A percentile compares a stretch with the other conserved stretches of the same genome.
phyloP scores from a whole-genome alignment of 495 filamentous ascomycete species.

The Schizothecium vesticola region DNA sequence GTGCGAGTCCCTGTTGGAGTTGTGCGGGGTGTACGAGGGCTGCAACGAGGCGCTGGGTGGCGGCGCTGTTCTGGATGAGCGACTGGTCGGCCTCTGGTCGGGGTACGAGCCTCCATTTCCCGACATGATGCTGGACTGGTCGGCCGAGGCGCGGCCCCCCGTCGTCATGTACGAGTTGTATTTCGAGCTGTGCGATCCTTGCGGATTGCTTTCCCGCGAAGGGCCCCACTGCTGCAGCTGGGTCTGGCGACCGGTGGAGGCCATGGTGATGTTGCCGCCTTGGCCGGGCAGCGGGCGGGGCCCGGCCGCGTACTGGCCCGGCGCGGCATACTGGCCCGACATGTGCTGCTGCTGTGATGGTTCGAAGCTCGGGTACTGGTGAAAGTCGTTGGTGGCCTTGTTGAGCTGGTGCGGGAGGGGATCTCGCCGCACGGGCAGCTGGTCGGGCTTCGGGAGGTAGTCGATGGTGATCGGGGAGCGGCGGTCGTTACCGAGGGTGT shows the following conservation, averaged over 20 bases:
- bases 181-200: slow-evolving; percentile 46
- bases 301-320: slow-evolving; percentile 52
- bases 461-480: slow-evolving; percentile 70
- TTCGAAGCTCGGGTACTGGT: slow-evolving; percentile 81
- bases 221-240: slow-evolving; percentile 71
- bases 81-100: slow-evolving; percentile 62
- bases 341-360: slow-evolving; percentile 41
- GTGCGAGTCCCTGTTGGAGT: slow-evolving; percentile 45
- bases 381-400: slow-evolving; percentile 71
- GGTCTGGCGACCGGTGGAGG: slow-evolving; percentile 62
- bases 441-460: slow-evolving; percentile 65
- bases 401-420: slow-evolving; percentile 77
- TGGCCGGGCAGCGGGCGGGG: slow-evolving; percentile 65
- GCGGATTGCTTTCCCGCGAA: slow-evolving; percentile 45
- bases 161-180: slow-evolving; percentile 63
- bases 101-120: slow-evolving; percentile 65
- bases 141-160: slow-evolving; percentile 39
- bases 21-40: slow-evolving; percentile 42
- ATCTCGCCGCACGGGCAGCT: slow-evolving; percentile 58
- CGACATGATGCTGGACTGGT: slow-evolving; percentile 53
- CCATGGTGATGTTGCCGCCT: slow-evolving; percentile 59
- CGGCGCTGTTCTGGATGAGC: slow-evolving; percentile 52
- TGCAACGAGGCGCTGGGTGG: slow-evolving; percentile 47
- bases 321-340: slow-evolving; percentile 15
- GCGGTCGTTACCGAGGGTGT: slow-evolving; percentile 61